Conservation (phyloP, 805 yeast species). For the Clavispora fructus region DNA sequence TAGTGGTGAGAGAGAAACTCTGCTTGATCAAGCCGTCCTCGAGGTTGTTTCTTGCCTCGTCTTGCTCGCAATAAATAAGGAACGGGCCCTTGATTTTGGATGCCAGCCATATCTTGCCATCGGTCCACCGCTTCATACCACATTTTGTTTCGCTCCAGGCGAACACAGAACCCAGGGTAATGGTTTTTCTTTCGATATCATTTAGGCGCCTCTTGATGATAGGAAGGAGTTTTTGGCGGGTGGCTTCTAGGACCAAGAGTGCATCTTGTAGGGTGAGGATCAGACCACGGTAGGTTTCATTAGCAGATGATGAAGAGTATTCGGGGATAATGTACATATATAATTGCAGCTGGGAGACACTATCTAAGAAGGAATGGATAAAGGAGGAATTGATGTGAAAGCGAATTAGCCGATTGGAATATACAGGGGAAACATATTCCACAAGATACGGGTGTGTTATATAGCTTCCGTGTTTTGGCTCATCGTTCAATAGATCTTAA, state of each 20-base stretch:
- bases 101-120: slow-evolving; percentile 70
- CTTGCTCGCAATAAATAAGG: slow-evolving; percentile 58
- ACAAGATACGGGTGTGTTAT: neutral
- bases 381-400: neutral
- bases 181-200: slow-evolving; percentile 48
- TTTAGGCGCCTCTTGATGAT: slow-evolving; percentile 55
- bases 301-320: neutral
- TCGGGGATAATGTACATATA: slow-evolving; percentile 1
- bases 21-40: slow-evolving; percentile 59
- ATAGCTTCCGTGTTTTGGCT: neutral
- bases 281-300: slow-evolving; percentile 56
- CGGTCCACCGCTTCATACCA: slow-evolving; percentile 76
- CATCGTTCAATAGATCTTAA: neutral
- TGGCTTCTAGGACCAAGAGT: slow-evolving; percentile 59
- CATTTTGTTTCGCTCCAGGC: slow-evolving; percentile 71
- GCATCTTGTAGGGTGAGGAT: slow-evolving; percentile 59
- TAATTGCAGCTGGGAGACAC: neutral
- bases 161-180: slow-evolving; percentile 56
- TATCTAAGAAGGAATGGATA: neutral
- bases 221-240: slow-evolving; percentile 51
- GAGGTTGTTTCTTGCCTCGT: slow-evolving; percentile 24
- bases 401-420: neutral
- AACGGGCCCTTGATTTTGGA: slow-evolving; percentile 63
- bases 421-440: too few relatives aligned
- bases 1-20: slow-evolving; percentile 53